Evolutionary conservation across 2,329 filamentous ascomycete genomes (phyloP).

Genomic region (Phyllosticta citribraziliensis): DNA sequence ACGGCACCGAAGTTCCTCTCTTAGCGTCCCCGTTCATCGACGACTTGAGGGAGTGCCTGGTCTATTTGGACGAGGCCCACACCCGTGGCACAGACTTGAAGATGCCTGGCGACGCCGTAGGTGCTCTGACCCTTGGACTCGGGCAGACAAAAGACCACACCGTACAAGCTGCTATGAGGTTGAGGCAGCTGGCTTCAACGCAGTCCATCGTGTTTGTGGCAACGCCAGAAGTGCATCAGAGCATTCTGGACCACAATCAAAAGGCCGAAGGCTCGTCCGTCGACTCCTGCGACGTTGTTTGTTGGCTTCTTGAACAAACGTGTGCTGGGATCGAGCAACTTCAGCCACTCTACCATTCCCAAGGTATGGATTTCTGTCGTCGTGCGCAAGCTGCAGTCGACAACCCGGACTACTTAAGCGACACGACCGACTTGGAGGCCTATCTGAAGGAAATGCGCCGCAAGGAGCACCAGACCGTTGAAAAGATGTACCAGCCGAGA

Average conservation of each 20-base stretch:
- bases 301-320: conserved; percentile 56
- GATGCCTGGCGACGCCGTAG: conserved; percentile 38
- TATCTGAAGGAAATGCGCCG: conserved; percentile 41
- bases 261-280: conserved; percentile 21
- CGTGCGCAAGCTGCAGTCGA: conserved; percentile 41
- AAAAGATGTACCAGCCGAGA: conserved; percentile 45
- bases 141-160: conserved; percentile 51
- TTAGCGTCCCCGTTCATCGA: conserved; percentile 47
- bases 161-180: conserved; percentile 54
- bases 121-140: conserved; percentile 47
- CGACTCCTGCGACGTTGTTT: conserved; percentile 44
- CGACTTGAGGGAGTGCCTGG: conserved; percentile 41
- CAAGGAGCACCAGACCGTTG: conserved; percentile 47
- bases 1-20: conserved; percentile 33
- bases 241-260: conserved; percentile 41
- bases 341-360: conserved; percentile 47
- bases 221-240: conserved; percentile 44
- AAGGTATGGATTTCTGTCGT: conserved; percentile 52
- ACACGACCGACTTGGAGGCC: conserved; percentile 23
- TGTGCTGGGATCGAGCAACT: conserved; percentile 51
- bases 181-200: conserved; percentile 33
- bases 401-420: conserved; percentile 33
- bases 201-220: conserved; percentile 2
- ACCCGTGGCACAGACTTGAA: conserved; percentile 53
- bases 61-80: conserved; percentile 53